Percentiles rank a stretch among this genome's conserved stretches.
phyloP scores from a whole-genome alignment of 441 rosid genomes.

The Adansonia rubrostipa region DNA sequence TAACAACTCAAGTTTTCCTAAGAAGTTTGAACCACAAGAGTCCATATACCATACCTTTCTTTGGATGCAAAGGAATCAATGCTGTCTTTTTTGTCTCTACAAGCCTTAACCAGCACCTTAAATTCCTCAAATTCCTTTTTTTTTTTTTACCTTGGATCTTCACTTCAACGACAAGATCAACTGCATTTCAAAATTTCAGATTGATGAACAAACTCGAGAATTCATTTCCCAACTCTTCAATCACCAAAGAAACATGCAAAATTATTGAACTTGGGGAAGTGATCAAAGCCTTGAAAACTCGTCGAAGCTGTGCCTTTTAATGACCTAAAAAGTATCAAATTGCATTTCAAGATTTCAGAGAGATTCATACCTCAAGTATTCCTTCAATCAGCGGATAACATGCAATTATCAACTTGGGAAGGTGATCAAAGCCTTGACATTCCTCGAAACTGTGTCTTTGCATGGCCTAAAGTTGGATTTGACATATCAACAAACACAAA shows the following conservation, averaged over 20 bases:
- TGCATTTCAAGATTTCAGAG: slow-evolving; percentile 4
- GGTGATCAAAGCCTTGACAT: slow-evolving; percentile 16
- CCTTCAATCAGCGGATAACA: background rate
- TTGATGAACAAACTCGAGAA: slow-evolving; percentile 21
- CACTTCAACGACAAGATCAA: slow-evolving; percentile 37
- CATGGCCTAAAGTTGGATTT: slow-evolving; percentile 3
- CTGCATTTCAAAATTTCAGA: slow-evolving; percentile 23
- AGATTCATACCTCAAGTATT: background rate
- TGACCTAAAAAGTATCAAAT: too few species aligned
- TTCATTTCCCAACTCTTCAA: slow-evolving; percentile 25
- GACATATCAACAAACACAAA: background rate
- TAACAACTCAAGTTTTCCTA: slow-evolving; percentile 40
- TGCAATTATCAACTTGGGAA: background rate
- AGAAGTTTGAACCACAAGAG: slow-evolving; percentile 41
- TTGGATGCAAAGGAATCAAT: slow-evolving; percentile 46
- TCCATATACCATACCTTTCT: slow-evolving; percentile 32
- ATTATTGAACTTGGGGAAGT: slow-evolving; percentile 11
- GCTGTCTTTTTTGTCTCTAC: slow-evolving; percentile 30
- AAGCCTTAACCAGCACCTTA: slow-evolving; percentile 37
- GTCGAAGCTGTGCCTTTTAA: too few species aligned
- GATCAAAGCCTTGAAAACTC: too few species aligned
- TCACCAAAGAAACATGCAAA: slow-evolving; percentile 13
- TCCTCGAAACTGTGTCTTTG: slow-evolving; percentile 16
- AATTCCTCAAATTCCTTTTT: slow-evolving; percentile 24
- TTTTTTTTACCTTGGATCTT: slow-evolving; percentile 27